Percentiles rank a stretch among this genome's conserved stretches.
Evolutionary conservation across 202 grass and related monocot species (phyloP).

Genomic region (Panicum virgatum): DNA sequence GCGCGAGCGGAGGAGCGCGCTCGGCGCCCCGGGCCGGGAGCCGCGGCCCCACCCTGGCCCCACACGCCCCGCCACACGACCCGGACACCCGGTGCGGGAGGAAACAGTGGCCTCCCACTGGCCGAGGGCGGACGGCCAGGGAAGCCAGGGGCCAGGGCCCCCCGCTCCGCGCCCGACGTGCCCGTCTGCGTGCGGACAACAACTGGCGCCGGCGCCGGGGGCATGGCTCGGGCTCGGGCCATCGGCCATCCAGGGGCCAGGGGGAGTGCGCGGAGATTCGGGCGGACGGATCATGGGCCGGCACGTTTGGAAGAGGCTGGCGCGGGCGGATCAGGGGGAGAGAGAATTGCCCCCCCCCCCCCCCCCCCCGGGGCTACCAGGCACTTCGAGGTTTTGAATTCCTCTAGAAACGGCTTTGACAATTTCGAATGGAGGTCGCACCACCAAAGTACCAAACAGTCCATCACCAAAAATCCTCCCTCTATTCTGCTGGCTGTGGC

Average conservation of each 20-base stretch:
- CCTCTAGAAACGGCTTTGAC: neutral
- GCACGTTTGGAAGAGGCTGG: neutral
- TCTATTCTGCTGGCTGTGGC: too few relatives aligned
- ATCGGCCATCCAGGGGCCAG: neutral
- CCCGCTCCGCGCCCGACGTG: neutral
- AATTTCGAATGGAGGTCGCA: neutral
- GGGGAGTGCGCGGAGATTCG: neutral
- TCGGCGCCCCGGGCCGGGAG: slow-evolving; percentile 17
- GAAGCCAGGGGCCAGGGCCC: too few relatives aligned
- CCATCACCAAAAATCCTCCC: neutral
- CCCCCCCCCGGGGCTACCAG: too few relatives aligned
- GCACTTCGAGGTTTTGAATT: neutral
- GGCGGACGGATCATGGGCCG: neutral
- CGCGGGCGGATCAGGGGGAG: too few relatives aligned
- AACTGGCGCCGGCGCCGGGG: neutral
- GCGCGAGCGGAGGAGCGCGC: slow-evolving; percentile 38
- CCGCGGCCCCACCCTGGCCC: slow-evolving; percentile 36
- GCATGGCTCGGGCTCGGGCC: neutral
- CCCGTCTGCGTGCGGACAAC: slow-evolving; percentile 36
- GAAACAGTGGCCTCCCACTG: slow-evolving; percentile 35
- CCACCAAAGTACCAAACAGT: too few relatives aligned
- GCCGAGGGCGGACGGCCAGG: neutral
- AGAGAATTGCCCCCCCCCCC: too few relatives aligned
- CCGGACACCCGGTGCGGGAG: slow-evolving; percentile 41
- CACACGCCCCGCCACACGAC: slow-evolving; percentile 28